phyloP scores from a whole-genome alignment of 2,329 filamentous ascomycete genomes.

The Sarocladium kiliense region DNA sequence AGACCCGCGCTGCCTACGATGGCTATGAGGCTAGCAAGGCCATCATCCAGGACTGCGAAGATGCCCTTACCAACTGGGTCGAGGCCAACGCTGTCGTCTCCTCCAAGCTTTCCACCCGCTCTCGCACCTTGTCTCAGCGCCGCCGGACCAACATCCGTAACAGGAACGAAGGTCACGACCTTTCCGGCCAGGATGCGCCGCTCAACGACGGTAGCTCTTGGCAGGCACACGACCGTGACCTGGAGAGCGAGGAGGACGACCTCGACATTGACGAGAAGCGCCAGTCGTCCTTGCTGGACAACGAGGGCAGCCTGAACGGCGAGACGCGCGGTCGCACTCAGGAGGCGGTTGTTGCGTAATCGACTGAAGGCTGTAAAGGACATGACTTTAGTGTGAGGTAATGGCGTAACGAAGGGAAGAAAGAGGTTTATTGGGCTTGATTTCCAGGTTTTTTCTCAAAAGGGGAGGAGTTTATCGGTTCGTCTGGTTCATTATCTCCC shows the following conservation, averaged over 20 bases:
- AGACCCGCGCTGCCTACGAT: constrained; percentile 93
- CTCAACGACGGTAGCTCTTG: constrained; percentile 77
- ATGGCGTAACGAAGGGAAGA: constrained; percentile 15
- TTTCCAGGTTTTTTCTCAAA: constrained; percentile 14
- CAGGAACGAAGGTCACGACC: constrained; percentile 70
- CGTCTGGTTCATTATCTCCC: constrained; percentile 4
- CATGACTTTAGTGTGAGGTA: background rate
- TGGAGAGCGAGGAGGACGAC: constrained; percentile 60
- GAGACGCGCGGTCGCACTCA: constrained; percentile 53
- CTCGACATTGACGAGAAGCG: constrained; percentile 39
- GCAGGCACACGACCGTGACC: constrained; percentile 67
- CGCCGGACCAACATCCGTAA: constrained; percentile 67
- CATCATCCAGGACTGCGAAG: constrained; percentile 98
- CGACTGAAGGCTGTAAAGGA: background rate
- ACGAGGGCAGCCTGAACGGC: constrained; percentile 47
- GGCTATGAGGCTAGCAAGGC: constrained; percentile 98
- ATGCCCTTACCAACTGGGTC: constrained; percentile 96
- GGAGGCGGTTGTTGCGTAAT: constrained; percentile 44
- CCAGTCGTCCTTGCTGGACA: constrained; percentile 40
- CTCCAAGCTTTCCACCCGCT: constrained; percentile 79
- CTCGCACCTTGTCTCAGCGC: constrained; percentile 82
- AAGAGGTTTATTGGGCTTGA: constrained; percentile 19
- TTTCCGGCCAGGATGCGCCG: constrained; percentile 76
- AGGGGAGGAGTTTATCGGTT: constrained; percentile 10
- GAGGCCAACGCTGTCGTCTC: constrained; percentile 82